These are phyloP conservation scores for Diplodia seriata DNA, from an alignment of 2,329 filamentous ascomycete species.

Conservation along the genomic window DNA sequence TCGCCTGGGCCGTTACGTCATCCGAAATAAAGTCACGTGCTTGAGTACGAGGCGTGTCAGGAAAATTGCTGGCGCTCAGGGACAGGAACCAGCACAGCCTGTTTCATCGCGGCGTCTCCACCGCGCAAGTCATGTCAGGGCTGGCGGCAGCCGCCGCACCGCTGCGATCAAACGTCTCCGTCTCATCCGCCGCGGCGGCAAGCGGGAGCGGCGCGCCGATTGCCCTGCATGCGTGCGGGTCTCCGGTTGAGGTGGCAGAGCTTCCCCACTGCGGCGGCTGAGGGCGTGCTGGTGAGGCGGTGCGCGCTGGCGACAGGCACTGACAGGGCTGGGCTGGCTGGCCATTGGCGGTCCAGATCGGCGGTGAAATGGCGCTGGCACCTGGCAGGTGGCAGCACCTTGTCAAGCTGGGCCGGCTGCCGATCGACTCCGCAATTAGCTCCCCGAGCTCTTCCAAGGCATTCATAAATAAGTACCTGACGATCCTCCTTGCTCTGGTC, in stretches of 20 bases:
- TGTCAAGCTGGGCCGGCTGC: slow-evolving; percentile 12
- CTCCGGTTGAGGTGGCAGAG: neutral
- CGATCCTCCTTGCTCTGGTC: slow-evolving; percentile 8
- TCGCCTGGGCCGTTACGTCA: neutral
- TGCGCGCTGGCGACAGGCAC: neutral
- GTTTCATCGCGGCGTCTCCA: slow-evolving; percentile 12
- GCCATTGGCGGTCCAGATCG: slow-evolving; percentile 7
- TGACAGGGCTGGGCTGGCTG: slow-evolving; percentile 6
- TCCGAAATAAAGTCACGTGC: slow-evolving; percentile 24
- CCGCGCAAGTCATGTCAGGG: neutral
- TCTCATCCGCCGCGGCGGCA: slow-evolving; percentile 13
- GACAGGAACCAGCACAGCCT: slow-evolving; percentile 25
- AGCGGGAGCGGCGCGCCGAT: slow-evolving; percentile 21
- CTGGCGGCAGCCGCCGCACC: neutral
- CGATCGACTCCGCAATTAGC: slow-evolving; percentile 14
- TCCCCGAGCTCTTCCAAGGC: slow-evolving; percentile 12
- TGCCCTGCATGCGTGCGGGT: neutral
- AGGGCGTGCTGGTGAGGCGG: neutral
- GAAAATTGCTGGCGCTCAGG: slow-evolving; percentile 10
- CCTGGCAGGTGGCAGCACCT: neutral
- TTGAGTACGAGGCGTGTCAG: neutral
- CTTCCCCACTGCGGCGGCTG: slow-evolving; percentile 21
- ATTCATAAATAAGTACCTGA: slow-evolving; percentile 21
- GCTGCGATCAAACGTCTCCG: neutral
- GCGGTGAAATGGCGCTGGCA: slow-evolving; percentile 15